Conservation (phyloP, 1,284 basidiomycete species). For the Takashimella koratensis region DNA sequence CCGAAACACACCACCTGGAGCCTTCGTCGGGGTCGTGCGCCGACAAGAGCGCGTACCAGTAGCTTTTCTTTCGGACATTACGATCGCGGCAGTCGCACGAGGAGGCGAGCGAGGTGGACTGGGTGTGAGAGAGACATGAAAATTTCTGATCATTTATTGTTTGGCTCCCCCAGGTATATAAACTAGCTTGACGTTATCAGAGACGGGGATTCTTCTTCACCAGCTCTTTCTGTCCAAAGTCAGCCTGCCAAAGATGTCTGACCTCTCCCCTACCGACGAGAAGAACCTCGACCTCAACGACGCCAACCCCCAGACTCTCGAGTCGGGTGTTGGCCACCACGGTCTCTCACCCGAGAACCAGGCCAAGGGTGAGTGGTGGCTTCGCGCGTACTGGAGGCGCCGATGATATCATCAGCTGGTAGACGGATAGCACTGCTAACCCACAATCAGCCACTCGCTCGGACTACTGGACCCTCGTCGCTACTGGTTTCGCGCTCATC, state of each 20-base stretch:
- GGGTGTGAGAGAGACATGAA: too few species aligned
- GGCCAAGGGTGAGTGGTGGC: background rate
- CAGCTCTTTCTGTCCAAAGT: background rate
- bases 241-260: background rate
- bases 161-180: too few species aligned
- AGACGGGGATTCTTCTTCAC: too few species aligned
- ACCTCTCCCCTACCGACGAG: background rate
- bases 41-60: too few species aligned
- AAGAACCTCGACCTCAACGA: background rate
- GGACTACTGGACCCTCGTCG: conserved; percentile 27
- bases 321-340: background rate
- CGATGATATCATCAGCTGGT: background rate
- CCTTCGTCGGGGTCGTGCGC: too few species aligned
- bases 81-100: too few species aligned
- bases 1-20: too few species aligned
- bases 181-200: too few species aligned
- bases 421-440: background rate
- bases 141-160: too few species aligned
- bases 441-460: conserved; percentile 6
- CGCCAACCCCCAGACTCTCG: background rate
- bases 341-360: background rate
- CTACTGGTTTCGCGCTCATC: conserved; percentile 38
- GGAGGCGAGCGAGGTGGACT: too few species aligned
- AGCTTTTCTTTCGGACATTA: too few species aligned
- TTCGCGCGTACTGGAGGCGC: background rate